Evolutionary conservation across 1,284 basidiomycete genomes (phyloP).

Genomic region (Amylostereum chailletii): DNA sequence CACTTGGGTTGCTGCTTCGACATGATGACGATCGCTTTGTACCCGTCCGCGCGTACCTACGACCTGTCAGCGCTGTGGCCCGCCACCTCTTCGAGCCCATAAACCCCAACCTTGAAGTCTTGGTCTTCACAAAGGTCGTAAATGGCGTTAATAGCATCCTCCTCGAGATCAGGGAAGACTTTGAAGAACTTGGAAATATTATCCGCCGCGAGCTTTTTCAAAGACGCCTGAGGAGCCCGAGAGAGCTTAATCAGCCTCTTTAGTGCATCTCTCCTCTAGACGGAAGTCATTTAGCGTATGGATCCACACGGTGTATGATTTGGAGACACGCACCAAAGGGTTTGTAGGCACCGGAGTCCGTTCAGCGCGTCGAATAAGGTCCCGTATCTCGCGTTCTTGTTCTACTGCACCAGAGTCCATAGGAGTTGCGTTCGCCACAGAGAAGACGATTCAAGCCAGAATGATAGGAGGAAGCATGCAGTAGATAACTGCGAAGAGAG

Average conservation of each 20-base stretch:
- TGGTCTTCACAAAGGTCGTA: conserved; percentile 71
- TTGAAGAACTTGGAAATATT: conserved; percentile 51
- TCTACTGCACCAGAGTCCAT: conserved; percentile 19
- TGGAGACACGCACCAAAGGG: conserved; percentile 14
- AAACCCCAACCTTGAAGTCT: conserved; percentile 32
- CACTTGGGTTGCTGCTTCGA: conserved; percentile 50
- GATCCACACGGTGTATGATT: background rate
- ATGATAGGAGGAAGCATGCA: no score
- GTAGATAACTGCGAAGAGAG: no score
- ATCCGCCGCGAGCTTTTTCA: conserved; percentile 50
- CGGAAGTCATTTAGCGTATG: background rate
- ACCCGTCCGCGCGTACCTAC: conserved; percentile 61
- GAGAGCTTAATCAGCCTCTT: conserved; percentile 28
- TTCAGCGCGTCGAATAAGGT: conserved; percentile 22
- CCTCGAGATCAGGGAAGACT: conserved; percentile 61
- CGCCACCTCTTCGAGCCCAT: no score
- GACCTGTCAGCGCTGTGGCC: background rate
- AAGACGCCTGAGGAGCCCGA: conserved; percentile 23
- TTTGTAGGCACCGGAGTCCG: conserved; percentile 19
- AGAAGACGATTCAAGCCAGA: no score
- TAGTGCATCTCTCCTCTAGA: conserved; percentile 26
- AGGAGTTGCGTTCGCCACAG: background rate
- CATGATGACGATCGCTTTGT: conserved; percentile 52
- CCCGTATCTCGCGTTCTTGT: conserved; percentile 22
- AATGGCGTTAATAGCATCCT: conserved; percentile 63